phyloP scores from a whole-genome alignment of 352 stramenopile species.

The Phytophthora pini region DNA sequence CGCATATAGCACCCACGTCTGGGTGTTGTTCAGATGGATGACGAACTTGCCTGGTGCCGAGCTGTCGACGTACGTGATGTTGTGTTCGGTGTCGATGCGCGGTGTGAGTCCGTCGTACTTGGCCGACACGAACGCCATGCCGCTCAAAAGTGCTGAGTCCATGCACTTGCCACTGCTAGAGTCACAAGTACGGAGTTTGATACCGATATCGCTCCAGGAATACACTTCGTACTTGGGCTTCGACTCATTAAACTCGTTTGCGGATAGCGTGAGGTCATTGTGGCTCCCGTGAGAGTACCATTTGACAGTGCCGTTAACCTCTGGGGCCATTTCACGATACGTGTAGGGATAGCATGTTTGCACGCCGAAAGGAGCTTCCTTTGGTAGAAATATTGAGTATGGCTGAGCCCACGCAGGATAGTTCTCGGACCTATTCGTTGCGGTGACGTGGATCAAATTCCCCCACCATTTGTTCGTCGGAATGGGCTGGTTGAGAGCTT shows the following conservation, averaged over 20 bases:
- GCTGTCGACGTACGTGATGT: conserved; percentile 52
- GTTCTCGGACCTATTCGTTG: conserved; percentile 40
- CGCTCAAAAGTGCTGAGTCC: conserved; percentile 61
- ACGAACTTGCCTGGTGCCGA: conserved; percentile 58
- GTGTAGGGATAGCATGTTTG: conserved; percentile 68
- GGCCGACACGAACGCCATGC: conserved; percentile 77
- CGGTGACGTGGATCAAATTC: conserved; percentile 73
- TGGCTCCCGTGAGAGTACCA: conserved; percentile 62
- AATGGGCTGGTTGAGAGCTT: conserved; percentile 58
- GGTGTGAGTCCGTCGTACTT: conserved; percentile 68
- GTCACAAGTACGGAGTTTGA: conserved; percentile 57
- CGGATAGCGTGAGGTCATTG: conserved; percentile 78
- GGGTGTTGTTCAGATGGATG: conserved; percentile 66
- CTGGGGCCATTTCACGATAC: conserved; percentile 53
- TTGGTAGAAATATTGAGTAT: conserved; percentile 64
- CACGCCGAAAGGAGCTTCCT: conserved; percentile 54
- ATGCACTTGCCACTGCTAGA: conserved; percentile 45
- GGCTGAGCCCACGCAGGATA: conserved; percentile 69
- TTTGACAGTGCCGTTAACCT: conserved; percentile 58
- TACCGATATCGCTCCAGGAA: conserved; percentile 66
- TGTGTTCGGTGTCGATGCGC: conserved; percentile 54
- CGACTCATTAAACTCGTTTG: conserved; percentile 55
- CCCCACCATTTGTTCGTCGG: conserved; percentile 87
- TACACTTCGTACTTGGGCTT: conserved; percentile 62
- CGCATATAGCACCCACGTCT: conserved; percentile 80